Evolutionary conservation across 495 filamentous ascomycete species (phyloP).

Genomic region (Talaromyces trachyspermus): DNA sequence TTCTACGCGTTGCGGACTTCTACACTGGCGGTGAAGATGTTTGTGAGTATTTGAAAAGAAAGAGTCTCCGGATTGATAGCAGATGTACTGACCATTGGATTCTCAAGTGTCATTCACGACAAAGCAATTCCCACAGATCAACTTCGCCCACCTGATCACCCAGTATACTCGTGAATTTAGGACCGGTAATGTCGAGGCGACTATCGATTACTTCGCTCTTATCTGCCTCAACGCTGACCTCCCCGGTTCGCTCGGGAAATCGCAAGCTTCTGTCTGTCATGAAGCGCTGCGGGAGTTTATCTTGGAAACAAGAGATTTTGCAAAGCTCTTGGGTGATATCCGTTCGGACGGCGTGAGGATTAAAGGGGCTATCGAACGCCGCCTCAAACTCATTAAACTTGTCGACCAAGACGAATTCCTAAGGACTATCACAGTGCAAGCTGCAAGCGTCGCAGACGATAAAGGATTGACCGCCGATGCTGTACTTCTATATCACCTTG

Average conservation of each 20-base stretch:
- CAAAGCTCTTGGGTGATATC: constrained; percentile 87
- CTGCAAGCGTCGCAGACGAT: constrained; percentile 85
- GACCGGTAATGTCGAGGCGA: constrained; percentile 73
- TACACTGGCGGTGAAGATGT: constrained; percentile 63
- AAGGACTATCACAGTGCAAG: constrained; percentile 77
- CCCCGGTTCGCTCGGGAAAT: constrained; percentile 59
- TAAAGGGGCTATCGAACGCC: constrained; percentile 79
- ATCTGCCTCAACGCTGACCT: constrained; percentile 92
- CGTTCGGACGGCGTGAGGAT: constrained; percentile 72
- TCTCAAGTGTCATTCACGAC: constrained; percentile 56
- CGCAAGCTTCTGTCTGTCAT: constrained; percentile 77
- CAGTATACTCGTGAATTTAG: constrained; percentile 96
- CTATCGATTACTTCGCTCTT: constrained; percentile 86
- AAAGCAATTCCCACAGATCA: constrained; percentile 79
- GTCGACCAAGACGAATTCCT: constrained; percentile 75
- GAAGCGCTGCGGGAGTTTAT: constrained; percentile 93
- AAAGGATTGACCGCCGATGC: constrained; percentile 88
- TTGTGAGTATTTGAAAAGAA: constrained; percentile 46
- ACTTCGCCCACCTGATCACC: constrained; percentile 86
- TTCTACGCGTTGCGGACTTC: constrained; percentile 76
- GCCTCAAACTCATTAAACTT: constrained; percentile 75
- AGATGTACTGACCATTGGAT: constrained; percentile 27
- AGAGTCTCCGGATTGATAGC: neutral
- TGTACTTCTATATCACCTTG: constrained; percentile 87
- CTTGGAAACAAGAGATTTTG: constrained; percentile 89